Base-by-base conservation (phyloP, 2,329 filamentous ascomycete species). In the Clarireedia sp. region DNA sequence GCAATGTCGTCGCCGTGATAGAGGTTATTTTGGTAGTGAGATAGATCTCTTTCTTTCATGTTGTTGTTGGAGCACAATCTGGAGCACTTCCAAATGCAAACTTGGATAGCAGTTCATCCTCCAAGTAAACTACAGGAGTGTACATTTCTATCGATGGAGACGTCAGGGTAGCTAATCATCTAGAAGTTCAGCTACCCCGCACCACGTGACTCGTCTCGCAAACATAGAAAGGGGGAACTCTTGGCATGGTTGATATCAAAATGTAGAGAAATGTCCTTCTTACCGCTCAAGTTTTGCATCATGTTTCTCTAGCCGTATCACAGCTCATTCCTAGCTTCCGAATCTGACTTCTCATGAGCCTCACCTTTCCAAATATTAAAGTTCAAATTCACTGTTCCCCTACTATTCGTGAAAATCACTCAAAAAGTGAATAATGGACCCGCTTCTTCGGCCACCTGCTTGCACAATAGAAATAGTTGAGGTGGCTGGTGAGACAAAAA, bases 181-280 rank as follows among this genome's bases (percentile, higher is more conserved):
- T 21, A 5, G 12, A 23, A 17, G 14, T 4, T 24, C 5, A 4
- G 2, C 9, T 40, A 12, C n/a, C 9, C 16, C 16, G 2, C 9
- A 43, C 0, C 51, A 54, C 51, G 51, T 49, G 51, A 49, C 7
- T n/a, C 3, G 24, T 23, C n/a, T 19, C 51, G 0, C 8, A 9
- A n/a, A 8, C 29, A 40, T 40, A 38, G 21, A 46, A 54, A 43
- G 38, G 51, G 51, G 37, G 38, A 49, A 54, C 9, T 23, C 51
- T 54, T 54, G 51, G 45, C 51, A 41, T 14, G 14, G 6, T 19
- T 16, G 17, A 14, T 49, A 43, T 36, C 9, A 16, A 49, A 41
- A 9, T 14, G 14, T 16, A 12, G 16, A 14, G 17, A 19, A 43
- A 6, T n/a, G 17, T 43, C 2, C 17, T 21, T 43, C 10, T 21